Evolutionary conservation across 2,329 filamentous ascomycete genomes (phyloP).

Genomic region (Monilinia laxa): DNA sequence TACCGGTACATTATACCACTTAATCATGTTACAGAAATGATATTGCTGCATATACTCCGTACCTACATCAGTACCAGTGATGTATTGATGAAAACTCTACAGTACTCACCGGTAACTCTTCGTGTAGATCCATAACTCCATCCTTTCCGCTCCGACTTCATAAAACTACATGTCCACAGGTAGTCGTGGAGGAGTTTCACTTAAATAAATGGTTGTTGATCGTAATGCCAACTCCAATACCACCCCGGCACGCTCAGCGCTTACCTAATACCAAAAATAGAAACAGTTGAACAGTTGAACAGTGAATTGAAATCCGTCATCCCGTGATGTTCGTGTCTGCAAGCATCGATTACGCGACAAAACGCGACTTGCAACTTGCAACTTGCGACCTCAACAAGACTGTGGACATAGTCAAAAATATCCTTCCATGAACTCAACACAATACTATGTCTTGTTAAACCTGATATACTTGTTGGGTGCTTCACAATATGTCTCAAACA

Average conservation of each 20-base stretch:
- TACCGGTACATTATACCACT: background rate
- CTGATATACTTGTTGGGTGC: background rate
- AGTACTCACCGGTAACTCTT: background rate
- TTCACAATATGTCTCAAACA: background rate
- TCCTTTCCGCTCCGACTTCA: background rate
- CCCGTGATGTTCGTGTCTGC: slow-evolving; percentile 20
- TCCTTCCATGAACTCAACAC: background rate
- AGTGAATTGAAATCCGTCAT: background rate
- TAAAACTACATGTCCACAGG: background rate
- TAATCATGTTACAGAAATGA: background rate
- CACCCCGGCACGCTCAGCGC: background rate
- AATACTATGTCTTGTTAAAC: background rate
- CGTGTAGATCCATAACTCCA: background rate
- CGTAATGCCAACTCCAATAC: background rate
- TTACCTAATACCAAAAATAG: slow-evolving; percentile 15
- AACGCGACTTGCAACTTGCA: slow-evolving; percentile 9
- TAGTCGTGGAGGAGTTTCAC: background rate
- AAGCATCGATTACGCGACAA: slow-evolving; percentile 14
- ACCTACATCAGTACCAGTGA: background rate
- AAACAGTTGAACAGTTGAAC: no score
- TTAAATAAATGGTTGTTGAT: background rate
- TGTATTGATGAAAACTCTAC: background rate
- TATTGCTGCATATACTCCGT: background rate
- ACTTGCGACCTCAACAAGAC: background rate
- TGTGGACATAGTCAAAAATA: no score